These are phyloP conservation scores for Triticum dicoccoides DNA, from an alignment of 176 grass and related monocot genomes.

Conservation along the genomic window DNA sequence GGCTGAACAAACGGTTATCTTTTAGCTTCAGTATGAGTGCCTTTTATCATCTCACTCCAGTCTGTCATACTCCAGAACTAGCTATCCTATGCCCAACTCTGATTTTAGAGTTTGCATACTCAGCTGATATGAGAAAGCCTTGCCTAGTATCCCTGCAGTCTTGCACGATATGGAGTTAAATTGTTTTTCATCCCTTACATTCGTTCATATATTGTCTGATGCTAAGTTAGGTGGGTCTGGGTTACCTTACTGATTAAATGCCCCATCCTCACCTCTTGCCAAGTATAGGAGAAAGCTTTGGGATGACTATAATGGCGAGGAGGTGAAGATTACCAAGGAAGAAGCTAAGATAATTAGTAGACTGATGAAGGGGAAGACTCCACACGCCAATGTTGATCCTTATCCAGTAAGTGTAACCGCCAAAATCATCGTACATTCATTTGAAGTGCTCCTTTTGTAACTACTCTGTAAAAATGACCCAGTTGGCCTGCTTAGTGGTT, in stretches of 20 bases:
- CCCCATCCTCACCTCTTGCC: not conserved
- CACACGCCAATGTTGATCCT: conserved; percentile 81
- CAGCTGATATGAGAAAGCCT: not conserved
- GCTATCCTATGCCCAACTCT: not conserved
- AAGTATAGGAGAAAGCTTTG: conserved; percentile 70
- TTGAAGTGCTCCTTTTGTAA: not conserved
- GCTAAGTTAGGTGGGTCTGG: not conserved
- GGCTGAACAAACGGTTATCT: not conserved
- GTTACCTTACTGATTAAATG: conserved; percentile 14
- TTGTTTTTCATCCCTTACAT: not conserved
- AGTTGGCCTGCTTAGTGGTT: not conserved
- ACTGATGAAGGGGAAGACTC: conserved; percentile 82
- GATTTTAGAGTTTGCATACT: not conserved
- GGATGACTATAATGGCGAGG: conserved; percentile 91
- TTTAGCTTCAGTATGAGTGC: not conserved
- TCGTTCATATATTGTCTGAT: not conserved
- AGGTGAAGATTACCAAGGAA: conserved; percentile 86
- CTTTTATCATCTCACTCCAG: not conserved
- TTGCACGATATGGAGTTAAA: not conserved
- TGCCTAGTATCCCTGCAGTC: not conserved
- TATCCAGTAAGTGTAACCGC: conserved; percentile 63
- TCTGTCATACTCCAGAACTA: not conserved
- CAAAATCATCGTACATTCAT: not conserved
- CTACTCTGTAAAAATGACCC: not conserved
- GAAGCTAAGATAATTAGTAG: conserved; percentile 84